Conservation (phyloP, 257 asterid genomes). For the Ehretia macrophylla region DNA sequence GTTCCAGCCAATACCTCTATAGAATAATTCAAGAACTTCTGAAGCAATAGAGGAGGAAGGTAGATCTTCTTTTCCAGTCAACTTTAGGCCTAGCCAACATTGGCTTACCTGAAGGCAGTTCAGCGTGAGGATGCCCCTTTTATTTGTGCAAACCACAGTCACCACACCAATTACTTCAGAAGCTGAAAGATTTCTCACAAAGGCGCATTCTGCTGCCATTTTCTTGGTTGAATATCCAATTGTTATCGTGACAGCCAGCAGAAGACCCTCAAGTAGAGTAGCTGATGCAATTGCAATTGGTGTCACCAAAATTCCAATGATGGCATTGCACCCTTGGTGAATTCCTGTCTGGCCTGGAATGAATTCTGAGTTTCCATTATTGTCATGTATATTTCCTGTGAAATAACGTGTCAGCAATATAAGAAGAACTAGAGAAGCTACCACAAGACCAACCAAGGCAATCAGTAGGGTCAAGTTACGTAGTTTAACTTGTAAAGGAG, state of each 20-base stretch:
- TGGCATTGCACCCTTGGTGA: conserved; percentile 32
- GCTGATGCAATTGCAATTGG: conserved; percentile 56
- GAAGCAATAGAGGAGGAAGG: conserved; percentile 15
- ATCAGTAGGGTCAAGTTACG: conserved; percentile 37
- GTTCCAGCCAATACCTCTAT: conserved; percentile 38
- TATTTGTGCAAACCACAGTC: conserved; percentile 64
- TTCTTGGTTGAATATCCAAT: conserved; percentile 56
- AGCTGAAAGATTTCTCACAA: conserved; percentile 65
- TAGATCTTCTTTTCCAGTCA: conserved; percentile 4
- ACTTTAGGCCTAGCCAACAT: conserved; percentile 31
- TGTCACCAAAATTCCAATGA: conserved; percentile 43
- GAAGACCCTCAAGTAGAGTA: conserved; percentile 64
- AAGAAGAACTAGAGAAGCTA: conserved; percentile 38
- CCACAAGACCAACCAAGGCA: conserved; percentile 43
- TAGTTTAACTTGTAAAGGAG: conserved; percentile 50
- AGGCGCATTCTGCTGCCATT: conserved; percentile 55
- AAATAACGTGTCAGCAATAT: conserved; percentile 54
- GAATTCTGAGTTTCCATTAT: conserved; percentile 21
- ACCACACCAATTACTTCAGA: conserved; percentile 65
- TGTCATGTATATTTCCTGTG: conserved; percentile 36
- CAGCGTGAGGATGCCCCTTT: conserved; percentile 49
- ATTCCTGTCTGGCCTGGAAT: conserved; percentile 25
- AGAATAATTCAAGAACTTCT: conserved; percentile 31
- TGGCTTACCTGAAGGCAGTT: conserved; percentile 43
- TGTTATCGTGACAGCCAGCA: conserved; percentile 51